Evolutionary conservation across 2,329 filamentous ascomycete species (phyloP), one percentile per base, ranked within the genome.

Genomic region (Phaeoacremonium minimum): DNA sequence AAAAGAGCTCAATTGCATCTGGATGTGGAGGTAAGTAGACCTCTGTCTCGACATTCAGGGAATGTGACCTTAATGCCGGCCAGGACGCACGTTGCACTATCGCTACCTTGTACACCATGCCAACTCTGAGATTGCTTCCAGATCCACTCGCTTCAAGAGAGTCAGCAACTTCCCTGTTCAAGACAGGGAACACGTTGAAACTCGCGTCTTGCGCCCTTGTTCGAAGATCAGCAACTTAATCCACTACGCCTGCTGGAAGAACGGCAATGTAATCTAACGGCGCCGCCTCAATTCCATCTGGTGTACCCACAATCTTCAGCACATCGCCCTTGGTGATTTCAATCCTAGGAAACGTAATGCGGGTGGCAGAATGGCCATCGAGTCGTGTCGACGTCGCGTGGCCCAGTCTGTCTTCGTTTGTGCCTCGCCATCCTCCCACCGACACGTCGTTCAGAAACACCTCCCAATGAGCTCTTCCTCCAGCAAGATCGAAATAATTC

Each of bases 221-320:
- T n/a, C n/a, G n/a, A n/a, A n/a, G n/a, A n/a, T n/a, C 20, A 15
- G 18, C 15, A 31, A 36, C 4, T 33, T 59, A 82, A 53, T 82
- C 77, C 12, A 78, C 61, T 16, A 76, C 54, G 0, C 76, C 78
- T 4, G 56, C 48, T 0, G 81, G 81, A 40, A 86, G 51, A 33
- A 87, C 57, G 4, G 71, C 70, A 29, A 86, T 57, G 54, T 86
- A 86, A 58, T 87, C 82, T 42, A 87, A 36, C 5, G 82, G 78
- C 35, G 82, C 83, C 9, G 68, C 68, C 60, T 86, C 83, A 17
- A 64, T 60, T 0, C 80, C 80, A 53, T 82, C 64, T 0, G 81
- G 70, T 18, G 47, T 61, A 0, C 80, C 79, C 4, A 75, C 66
- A 41, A 84, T 67, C 46, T 63, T 73, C 36, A 84, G 44, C 36